phyloP scores from a whole-genome alignment of 768 basidiomycete species.

The Hypholoma fasciculare region DNA sequence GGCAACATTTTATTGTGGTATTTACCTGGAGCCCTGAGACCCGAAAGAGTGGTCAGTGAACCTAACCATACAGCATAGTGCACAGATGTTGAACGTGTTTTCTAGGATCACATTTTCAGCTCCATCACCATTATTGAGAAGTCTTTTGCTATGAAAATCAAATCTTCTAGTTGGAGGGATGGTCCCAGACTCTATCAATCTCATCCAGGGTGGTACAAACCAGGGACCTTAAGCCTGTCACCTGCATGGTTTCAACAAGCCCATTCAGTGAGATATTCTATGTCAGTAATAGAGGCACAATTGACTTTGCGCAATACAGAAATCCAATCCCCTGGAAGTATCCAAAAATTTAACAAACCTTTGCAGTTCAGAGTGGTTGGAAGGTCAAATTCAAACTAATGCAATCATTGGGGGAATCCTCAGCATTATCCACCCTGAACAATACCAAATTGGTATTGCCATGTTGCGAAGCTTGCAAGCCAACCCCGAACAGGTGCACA shows the following conservation, averaged over 20 bases:
- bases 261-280: not conserved
- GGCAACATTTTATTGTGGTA: too few relatives aligned
- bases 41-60: too few relatives aligned
- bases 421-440: not conserved
- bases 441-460: not conserved
- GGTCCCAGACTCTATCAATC: too few relatives aligned
- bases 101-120: too few relatives aligned
- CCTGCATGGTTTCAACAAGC: not conserved
- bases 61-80: too few relatives aligned
- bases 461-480: not conserved
- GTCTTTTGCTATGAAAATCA: too few relatives aligned
- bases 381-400: too few relatives aligned
- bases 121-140: too few relatives aligned
- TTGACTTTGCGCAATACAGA: not conserved
- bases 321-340: not conserved
- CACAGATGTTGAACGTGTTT: too few relatives aligned
- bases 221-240: not conserved
- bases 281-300: too few relatives aligned
- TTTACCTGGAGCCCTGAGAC: too few relatives aligned
- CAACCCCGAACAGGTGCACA: not conserved
- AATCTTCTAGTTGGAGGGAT: too few relatives aligned
- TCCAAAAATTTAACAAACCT: not conserved
- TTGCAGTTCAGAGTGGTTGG: not conserved
- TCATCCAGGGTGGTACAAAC: not conserved
- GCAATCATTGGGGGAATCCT: not conserved